phyloP scores from a whole-genome alignment of 257 asterid genomes.

The Hygrophila difformis region DNA sequence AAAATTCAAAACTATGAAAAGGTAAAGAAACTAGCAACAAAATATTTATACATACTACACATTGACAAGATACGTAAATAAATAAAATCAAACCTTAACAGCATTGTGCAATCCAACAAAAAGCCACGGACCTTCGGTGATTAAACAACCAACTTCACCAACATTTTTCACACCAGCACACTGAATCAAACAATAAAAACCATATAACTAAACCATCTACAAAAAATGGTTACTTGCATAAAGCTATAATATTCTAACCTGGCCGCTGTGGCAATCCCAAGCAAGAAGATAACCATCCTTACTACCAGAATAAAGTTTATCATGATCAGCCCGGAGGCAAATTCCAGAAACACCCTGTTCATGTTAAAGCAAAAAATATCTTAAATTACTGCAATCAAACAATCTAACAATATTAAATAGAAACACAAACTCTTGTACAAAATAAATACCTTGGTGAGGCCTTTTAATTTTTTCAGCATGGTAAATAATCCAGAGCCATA shows the following conservation, averaged over 20 bases:
- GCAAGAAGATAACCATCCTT: conserved; percentile 26
- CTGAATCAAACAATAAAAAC: conserved; percentile 13
- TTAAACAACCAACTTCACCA: conserved; percentile 36
- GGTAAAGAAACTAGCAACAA: neutral
- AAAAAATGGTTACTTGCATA: neutral
- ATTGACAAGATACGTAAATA: neutral
- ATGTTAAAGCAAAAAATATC: neutral
- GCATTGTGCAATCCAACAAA: conserved; percentile 41
- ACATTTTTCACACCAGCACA: conserved; percentile 18
- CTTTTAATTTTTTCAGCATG: conserved; percentile 38
- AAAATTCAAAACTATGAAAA: neutral
- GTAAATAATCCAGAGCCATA: conserved; percentile 41
- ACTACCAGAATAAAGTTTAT: conserved; percentile 38
- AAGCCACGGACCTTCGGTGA: conserved; percentile 50
- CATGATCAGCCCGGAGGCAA: conserved; percentile 34
- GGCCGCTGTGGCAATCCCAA: conserved; percentile 53
- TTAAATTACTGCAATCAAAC: neutral
- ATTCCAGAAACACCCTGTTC: conserved; percentile 40
- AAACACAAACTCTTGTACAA: neutral
- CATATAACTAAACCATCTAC: neutral
- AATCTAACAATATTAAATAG: neutral
- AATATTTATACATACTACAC: no score
- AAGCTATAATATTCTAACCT: conserved; percentile 20
- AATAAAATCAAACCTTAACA: conserved; percentile 31
- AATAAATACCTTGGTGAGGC: conserved; percentile 39